Evolutionary conservation across 2,329 filamentous ascomycete genomes (phyloP), one percentile per base, ranked within the genome.

Genomic region (Botryosphaeria dothidea): DNA sequence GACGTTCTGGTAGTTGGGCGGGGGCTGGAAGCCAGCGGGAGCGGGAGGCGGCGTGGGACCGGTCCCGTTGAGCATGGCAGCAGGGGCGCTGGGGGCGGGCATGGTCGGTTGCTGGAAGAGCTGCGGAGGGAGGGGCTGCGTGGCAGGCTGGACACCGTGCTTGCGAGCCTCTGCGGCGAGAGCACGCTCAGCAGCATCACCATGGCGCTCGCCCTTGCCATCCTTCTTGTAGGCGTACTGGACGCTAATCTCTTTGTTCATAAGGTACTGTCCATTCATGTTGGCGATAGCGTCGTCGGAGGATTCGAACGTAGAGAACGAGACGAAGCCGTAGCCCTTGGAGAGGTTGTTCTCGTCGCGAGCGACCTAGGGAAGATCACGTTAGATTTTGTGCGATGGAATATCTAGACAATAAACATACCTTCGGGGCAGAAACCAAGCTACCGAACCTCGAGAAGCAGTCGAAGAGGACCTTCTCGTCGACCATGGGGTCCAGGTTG

Each of bases 161-260:
- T 93, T 94, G 80, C 94, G 94, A 65, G 93, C 95, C 79, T 97
- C 92, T 29, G 91, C 89, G 31, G 95, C 95, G 52, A 99, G 86
- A 82, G 92, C 91, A 73, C 95, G 86, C 80, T 99, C 95, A 31
- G 95, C 95, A 71, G 93, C 87, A 76, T 99, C 95, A 72, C 95
- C 95, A 75, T 99, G 95, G 66, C 95, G 85, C 81, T 98, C 94
- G 71, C 94, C 94, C 81, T 97, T 97, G 70, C 95, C 95, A 74
- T 99, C 95, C 80, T 98, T 98, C 85, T 99, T 99, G 86, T 97
- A 98, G 43, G 95, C 95, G 78, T 98, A 99, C 79, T 98, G 94
- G 49, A 99, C 95, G 2, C 91, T 92, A 71, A 98, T 90, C 78
- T 97, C 92, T 81, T 97, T 97, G 83, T 95, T 97, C 84, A 96